A percentile compares a stretch with the other conserved stretches of the same genome.
Evolutionary conservation across 768 basidiomycete species (phyloP).

Genomic region (Saitozyma sp.): DNA sequence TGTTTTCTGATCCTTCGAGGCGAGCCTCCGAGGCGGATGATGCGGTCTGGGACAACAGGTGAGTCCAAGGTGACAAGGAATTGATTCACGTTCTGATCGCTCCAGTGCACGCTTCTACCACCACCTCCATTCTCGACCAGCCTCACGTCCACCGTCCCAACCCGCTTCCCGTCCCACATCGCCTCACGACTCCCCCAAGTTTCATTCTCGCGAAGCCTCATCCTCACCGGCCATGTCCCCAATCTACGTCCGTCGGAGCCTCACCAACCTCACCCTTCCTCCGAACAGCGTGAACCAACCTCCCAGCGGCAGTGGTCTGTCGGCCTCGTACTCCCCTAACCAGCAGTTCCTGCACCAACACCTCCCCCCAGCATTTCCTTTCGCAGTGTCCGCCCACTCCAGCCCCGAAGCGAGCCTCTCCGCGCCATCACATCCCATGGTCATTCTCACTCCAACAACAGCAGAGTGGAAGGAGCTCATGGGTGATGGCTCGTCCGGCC

Average conservation of each 20-base stretch:
- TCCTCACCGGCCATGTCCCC: conserved; percentile 25
- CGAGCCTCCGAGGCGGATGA: conserved; percentile 18
- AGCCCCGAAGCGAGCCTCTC: conserved; percentile 22
- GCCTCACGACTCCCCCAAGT: conserved; percentile 26
- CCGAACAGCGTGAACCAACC: background rate
- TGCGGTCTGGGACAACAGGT: conserved; percentile 44
- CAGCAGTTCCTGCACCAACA: conserved; percentile 41
- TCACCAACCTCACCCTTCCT: too few species aligned
- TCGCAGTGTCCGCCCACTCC: background rate
- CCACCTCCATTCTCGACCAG: conserved; percentile 39
- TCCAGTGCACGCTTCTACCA: conserved; percentile 49
- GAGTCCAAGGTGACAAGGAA: conserved; percentile 6
- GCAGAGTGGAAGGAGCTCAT: conserved; percentile 51
- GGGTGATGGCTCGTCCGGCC: background rate
- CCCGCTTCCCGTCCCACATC: conserved; percentile 29
- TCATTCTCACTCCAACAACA: conserved; percentile 51
- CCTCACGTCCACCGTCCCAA: conserved; percentile 35
- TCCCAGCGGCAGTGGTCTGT: conserved; percentile 13
- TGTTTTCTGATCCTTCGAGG: conserved; percentile 30
- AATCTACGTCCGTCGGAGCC: conserved; percentile 28
- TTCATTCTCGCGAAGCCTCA: conserved; percentile 2
- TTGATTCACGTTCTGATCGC: background rate
- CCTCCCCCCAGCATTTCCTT: conserved; percentile 37
- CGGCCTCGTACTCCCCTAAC: conserved; percentile 40
- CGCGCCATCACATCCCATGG: conserved; percentile 24